Conservation (phyloP, 371 early-diverging fungal species). For the Encephalitozoon romaleae region DNA sequence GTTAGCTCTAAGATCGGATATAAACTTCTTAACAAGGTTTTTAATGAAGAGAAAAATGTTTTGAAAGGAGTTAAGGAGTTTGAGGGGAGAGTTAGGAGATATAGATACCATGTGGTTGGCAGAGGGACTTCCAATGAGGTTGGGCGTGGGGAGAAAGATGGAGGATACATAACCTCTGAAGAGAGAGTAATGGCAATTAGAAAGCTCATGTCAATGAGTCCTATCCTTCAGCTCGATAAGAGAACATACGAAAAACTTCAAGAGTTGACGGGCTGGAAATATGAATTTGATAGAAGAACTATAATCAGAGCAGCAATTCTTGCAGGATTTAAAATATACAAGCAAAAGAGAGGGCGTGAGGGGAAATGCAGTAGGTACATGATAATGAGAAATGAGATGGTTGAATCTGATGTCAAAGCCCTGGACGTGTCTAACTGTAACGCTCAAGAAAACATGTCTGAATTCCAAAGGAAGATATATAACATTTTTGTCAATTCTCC, state of each 20-base stretch:
- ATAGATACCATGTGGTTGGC: not conserved
- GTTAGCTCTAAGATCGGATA: slow-evolving; percentile 17
- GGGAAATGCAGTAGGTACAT: not conserved
- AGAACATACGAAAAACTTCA: slow-evolving; percentile 29
- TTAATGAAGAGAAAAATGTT: slow-evolving; percentile 7
- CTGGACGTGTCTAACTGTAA: not conserved
- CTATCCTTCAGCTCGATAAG: slow-evolving; percentile 26
- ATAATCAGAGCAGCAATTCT: slow-evolving; percentile 41
- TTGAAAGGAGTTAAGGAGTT: not conserved
- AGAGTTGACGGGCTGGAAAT: slow-evolving; percentile 15
- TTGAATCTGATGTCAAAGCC: not conserved
- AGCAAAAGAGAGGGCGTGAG: not conserved
- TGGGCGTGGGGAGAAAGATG: not conserved
- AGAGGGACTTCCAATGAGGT: not conserved
- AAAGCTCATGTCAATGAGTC: slow-evolving; percentile 21
- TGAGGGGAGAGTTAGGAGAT: not conserved
- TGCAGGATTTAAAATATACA: slow-evolving; percentile 39
- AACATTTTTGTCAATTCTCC: slow-evolving; percentile 21
- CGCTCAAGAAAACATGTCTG: not conserved
- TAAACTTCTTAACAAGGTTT: slow-evolving; percentile 22
- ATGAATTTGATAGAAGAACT: slow-evolving; percentile 43
- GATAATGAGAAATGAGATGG: not conserved
- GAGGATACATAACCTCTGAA: slow-evolving; percentile 12
- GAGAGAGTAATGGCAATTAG: slow-evolving; percentile 36
- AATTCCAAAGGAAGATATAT: slow-evolving; percentile 24